phyloP scores from a whole-genome alignment of 176 grass and related monocot species.

The Oryza glaberrima region DNA sequence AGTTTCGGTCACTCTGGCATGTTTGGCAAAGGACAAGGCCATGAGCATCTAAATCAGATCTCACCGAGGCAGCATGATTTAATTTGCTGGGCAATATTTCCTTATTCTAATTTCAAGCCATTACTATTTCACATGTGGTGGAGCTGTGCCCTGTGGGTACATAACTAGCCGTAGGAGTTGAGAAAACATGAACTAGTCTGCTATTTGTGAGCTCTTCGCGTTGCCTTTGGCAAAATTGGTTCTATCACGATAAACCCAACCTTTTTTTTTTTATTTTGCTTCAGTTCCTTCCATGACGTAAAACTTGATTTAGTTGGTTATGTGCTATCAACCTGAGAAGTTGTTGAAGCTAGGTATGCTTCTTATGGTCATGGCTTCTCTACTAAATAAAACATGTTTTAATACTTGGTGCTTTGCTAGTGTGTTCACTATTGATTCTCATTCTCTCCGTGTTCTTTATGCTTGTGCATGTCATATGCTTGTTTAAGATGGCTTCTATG shows the following conservation, averaged over 20 bases:
- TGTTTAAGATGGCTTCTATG: not conserved
- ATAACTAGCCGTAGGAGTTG: not conserved
- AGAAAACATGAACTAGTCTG: not conserved
- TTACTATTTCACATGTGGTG: not conserved
- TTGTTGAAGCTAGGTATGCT: not conserved
- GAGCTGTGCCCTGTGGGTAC: not conserved
- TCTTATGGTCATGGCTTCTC: not conserved
- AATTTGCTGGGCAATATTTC: conserved; percentile 19
- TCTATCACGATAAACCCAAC: not conserved
- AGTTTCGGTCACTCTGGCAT: not conserved
- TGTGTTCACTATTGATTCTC: not conserved
- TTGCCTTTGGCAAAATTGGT: no score
- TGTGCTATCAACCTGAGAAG: not conserved
- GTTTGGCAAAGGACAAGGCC: not conserved
- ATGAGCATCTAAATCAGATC: not conserved
- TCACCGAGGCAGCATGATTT: conserved; percentile 3
- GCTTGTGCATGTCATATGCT: not conserved
- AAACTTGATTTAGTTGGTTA: not conserved
- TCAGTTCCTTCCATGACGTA: not conserved
- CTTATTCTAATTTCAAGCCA: not conserved
- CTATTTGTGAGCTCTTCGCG: not conserved
- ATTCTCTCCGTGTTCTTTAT: not conserved
- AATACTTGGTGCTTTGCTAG: not conserved
- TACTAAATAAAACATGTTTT: not conserved
- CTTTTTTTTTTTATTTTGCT: not conserved